phyloP scores from a whole-genome alignment of 768 basidiomycete species.

The Cyclocybe aegerita region DNA sequence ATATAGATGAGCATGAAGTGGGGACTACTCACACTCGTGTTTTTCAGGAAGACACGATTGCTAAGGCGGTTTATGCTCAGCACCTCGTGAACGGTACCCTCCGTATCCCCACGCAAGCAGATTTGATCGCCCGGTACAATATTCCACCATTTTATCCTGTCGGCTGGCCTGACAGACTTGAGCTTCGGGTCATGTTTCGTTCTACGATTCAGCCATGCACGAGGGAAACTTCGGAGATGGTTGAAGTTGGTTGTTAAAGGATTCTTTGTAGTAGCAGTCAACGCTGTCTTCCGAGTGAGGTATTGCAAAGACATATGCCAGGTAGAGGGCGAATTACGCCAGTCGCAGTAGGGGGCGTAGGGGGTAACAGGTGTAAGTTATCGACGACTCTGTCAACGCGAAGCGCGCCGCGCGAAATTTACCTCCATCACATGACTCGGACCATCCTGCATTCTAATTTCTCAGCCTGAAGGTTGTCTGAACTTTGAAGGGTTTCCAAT shows the following conservation, averaged over 20 bases:
- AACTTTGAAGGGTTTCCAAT: too few relatives aligned
- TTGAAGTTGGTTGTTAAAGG: constrained; percentile 68
- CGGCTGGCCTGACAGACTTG: constrained; percentile 60
- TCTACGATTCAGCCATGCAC: constrained; percentile 45
- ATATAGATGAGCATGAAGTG: background rate
- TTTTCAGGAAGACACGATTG: constrained; percentile 63
- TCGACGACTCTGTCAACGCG: too few relatives aligned
- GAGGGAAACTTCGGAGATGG: constrained; percentile 64
- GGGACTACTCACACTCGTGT: constrained; percentile 30
- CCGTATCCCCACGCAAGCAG: constrained; percentile 64
- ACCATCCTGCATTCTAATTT: too few relatives aligned
- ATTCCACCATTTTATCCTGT: constrained; percentile 86
- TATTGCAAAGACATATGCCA: constrained; percentile 23
- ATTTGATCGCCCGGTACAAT: constrained; percentile 83
- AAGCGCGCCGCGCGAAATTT: too few relatives aligned
- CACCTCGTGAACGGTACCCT: constrained; percentile 64
- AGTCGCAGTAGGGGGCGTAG: too few relatives aligned
- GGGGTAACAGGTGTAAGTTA: too few relatives aligned
- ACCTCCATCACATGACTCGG: too few relatives aligned
- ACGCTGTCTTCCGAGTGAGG: constrained; percentile 34
- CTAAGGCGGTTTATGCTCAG: constrained; percentile 70
- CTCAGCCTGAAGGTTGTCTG: too few relatives aligned
- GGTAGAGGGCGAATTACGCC: background rate
- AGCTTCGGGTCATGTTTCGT: constrained; percentile 42
- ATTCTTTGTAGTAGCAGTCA: constrained; percentile 46